phyloP scores from a whole-genome alignment of 768 basidiomycete genomes.

The Auriscalpium orientale region DNA sequence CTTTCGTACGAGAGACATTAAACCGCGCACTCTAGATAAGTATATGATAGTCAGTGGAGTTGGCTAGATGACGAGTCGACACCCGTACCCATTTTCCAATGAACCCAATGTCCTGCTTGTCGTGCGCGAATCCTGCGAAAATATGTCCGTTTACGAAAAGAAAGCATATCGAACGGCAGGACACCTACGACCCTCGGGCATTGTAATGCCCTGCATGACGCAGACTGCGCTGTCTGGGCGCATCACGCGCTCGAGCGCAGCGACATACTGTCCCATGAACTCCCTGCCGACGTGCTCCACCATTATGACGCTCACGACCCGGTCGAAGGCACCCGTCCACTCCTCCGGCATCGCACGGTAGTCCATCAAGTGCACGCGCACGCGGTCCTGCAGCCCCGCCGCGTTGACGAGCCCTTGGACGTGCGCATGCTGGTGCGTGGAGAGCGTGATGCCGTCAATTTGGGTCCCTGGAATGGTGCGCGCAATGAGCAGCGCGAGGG shows the following conservation, averaged over 20 bases:
- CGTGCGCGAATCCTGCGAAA: constrained; percentile 28
- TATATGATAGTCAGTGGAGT: neutral
- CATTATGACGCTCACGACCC: constrained; percentile 76
- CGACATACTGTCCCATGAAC: constrained; percentile 32
- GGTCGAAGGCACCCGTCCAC: constrained; percentile 49
- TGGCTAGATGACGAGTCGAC: neutral
- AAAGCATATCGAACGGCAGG: neutral
- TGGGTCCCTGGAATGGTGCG: constrained; percentile 14
- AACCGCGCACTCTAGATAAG: neutral
- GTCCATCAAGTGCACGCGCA: constrained; percentile 39
- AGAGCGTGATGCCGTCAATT: constrained; percentile 43
- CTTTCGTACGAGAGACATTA: too few species aligned
- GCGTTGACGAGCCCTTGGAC: constrained; percentile 33
- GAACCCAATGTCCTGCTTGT: constrained; percentile 4
- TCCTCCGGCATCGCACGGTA: constrained; percentile 35
- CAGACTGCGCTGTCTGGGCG: constrained; percentile 27
- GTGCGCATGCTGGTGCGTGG: constrained; percentile 35
- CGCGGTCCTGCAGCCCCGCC: constrained; percentile 30
- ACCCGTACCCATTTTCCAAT: constrained; percentile 5
- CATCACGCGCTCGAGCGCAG: constrained; percentile 31
- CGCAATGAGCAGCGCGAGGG: constrained; percentile 29
- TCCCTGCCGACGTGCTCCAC: constrained; percentile 48
- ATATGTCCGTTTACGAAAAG: neutral
- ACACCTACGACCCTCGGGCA: constrained; percentile 2
- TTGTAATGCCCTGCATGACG: constrained; percentile 21